phyloP scores from a whole-genome alignment of 441 rosid genomes.

The Euphorbia corollata region DNA sequence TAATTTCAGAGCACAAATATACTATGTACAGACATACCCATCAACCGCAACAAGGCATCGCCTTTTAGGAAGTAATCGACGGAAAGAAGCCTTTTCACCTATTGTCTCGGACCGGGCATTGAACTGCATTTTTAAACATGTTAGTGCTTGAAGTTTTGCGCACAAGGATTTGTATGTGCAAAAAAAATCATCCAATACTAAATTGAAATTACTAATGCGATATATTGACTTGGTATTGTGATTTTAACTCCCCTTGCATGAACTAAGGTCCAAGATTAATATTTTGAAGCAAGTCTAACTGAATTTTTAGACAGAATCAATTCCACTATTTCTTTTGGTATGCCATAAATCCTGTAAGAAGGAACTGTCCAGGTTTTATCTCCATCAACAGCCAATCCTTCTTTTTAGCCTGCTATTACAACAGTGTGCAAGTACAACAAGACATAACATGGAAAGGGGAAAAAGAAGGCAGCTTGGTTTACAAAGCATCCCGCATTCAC shows the following conservation, averaged over 20 bases:
- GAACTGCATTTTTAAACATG: constrained; percentile 42
- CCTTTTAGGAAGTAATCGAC: constrained; percentile 65
- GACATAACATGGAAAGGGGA: background rate
- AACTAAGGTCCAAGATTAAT: too few relatives aligned
- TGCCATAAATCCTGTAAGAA: background rate
- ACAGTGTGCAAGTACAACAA: too few relatives aligned
- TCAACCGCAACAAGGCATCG: constrained; percentile 72
- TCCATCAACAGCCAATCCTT: background rate
- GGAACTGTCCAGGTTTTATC: background rate
- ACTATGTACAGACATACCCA: constrained; percentile 45
- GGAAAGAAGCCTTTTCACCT: constrained; percentile 73
- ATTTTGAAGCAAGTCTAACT: background rate
- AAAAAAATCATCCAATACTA: background rate
- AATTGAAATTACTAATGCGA: background rate
- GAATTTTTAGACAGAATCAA: background rate
- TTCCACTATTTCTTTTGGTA: background rate
- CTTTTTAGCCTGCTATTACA: constrained; percentile 1
- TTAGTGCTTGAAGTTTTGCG: background rate
- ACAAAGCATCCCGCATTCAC: too few relatives aligned
- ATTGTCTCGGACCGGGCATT: constrained; percentile 85
- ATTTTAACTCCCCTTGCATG: background rate
- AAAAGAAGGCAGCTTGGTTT: too few relatives aligned
- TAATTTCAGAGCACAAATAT: background rate
- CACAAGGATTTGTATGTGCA: background rate
- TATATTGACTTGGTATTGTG: background rate